phyloP scores from a whole-genome alignment of 2,329 filamentous ascomycete genomes.

The Claviceps quebecensis region DNA sequence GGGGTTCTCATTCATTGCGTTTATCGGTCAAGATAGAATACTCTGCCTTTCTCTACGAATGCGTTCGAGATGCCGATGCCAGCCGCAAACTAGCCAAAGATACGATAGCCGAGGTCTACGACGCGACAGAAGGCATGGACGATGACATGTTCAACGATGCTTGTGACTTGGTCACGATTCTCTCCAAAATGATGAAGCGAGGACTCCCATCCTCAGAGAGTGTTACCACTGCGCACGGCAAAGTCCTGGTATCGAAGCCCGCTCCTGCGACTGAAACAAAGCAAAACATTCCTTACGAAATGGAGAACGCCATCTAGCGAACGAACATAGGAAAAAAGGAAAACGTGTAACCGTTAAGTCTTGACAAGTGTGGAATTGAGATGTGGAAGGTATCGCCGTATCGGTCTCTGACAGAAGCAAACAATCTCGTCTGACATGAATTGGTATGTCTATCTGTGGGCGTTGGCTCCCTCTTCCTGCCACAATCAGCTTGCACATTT shows the following conservation, averaged over 20 bases:
- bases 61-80: conserved; percentile 64
- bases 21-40: conserved; percentile 87
- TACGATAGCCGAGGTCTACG: conserved; percentile 82
- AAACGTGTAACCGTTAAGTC: neutral
- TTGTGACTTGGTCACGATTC: conserved; percentile 69
- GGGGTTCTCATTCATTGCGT: conserved; percentile 78
- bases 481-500: neutral
- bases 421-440: neutral
- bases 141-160: conserved; percentile 93
- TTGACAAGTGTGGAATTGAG: neutral
- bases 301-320: conserved; percentile 29
- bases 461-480: neutral
- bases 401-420: neutral
- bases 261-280: conserved; percentile 12
- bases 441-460: neutral
- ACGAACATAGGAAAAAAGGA: neutral
- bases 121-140: conserved; percentile 81
- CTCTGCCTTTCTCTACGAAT: conserved; percentile 86
- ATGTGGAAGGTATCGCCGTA: neutral
- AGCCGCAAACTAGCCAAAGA: conserved; percentile 66
- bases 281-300: conserved; percentile 20
- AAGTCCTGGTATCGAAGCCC: conserved; percentile 18
- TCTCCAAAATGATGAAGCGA: conserved; percentile 81
- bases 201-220: conserved; percentile 34
- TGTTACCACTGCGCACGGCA: conserved; percentile 17